Evolutionary conservation across 73 alveolate species (phyloP).

Genomic region (Tetrahymena borealis): DNA sequence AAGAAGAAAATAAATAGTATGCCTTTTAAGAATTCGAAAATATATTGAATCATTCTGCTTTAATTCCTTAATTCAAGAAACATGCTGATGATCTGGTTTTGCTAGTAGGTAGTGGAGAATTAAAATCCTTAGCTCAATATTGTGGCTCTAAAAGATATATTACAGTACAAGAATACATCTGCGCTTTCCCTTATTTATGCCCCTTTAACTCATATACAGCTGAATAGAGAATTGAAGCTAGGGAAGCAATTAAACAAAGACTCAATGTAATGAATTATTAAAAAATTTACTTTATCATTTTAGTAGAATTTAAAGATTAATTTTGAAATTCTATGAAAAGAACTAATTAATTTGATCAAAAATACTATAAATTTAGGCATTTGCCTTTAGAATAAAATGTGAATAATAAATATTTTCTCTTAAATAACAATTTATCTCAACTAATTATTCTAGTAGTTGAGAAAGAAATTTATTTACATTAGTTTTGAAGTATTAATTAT

Average conservation of each 20-base stretch:
- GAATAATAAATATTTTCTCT: too few relatives aligned
- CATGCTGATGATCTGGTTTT: conserved; percentile 41
- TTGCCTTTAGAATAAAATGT: too few relatives aligned
- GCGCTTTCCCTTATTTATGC: conserved; percentile 41
- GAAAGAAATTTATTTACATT: too few relatives aligned
- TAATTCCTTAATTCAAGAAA: conserved; percentile 26
- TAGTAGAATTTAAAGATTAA: neutral
- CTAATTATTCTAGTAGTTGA: too few relatives aligned
- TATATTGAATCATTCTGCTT: conserved; percentile 59
- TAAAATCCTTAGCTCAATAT: conserved; percentile 38
- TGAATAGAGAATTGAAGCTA: neutral
- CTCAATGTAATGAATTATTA: conserved; percentile 9
- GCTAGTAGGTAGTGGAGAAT: conserved; percentile 53
- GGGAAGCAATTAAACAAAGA: neutral
- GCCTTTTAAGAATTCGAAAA: conserved; percentile 37
- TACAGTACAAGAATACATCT: conserved; percentile 40
- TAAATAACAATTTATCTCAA: too few relatives aligned
- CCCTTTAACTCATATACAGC: neutral
- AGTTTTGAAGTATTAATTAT: too few relatives aligned
- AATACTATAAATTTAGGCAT: too few relatives aligned
- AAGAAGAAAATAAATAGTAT: neutral
- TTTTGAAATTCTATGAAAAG: too few relatives aligned
- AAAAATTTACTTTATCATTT: neutral
- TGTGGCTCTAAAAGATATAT: conserved; percentile 52
- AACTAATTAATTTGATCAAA: too few relatives aligned